These are phyloP conservation scores for Acer campestre DNA, from an alignment of 345 rosid species.

Conservation along the genomic window DNA sequence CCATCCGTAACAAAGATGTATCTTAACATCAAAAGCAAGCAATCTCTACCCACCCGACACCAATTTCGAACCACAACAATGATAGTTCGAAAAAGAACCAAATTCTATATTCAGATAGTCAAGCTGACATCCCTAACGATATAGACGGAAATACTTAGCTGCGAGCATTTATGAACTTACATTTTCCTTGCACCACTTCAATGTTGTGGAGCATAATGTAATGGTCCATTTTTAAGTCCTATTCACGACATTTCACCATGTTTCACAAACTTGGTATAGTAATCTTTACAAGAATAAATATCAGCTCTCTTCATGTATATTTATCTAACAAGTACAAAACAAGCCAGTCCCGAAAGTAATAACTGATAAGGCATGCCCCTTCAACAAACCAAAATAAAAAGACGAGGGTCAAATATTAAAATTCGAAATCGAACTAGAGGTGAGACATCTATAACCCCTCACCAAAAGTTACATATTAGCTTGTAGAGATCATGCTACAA, in stretches of 20 bases:
- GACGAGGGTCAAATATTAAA: slow-evolving; percentile 26
- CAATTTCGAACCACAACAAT: neutral
- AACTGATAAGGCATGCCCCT: slow-evolving; percentile 19
- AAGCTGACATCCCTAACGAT: neutral
- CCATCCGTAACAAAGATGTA: neutral
- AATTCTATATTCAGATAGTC: neutral
- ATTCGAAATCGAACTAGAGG: slow-evolving; percentile 24
- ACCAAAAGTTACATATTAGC: slow-evolving; percentile 44
- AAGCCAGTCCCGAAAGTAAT: slow-evolving; percentile 3
- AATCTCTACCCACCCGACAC: neutral
- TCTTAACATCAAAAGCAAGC: neutral
- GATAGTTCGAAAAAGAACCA: neutral
- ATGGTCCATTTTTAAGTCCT: too few species aligned
- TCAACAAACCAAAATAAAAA: slow-evolving; percentile 26
- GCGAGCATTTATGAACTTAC: neutral
- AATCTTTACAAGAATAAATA: neutral
- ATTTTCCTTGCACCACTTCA: too few species aligned
- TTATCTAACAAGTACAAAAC: neutral
- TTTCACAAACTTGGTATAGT: neutral
- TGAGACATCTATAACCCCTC: slow-evolving; percentile 32
- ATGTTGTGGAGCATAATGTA: too few species aligned
- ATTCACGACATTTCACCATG: too few species aligned
- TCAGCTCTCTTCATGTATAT: neutral
- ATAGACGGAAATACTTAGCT: neutral
- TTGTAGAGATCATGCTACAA: slow-evolving; percentile 42